These are phyloP conservation scores for Escallonia rubra DNA, from an alignment of 129 eudicot genomes.

Conservation along the genomic window DNA sequence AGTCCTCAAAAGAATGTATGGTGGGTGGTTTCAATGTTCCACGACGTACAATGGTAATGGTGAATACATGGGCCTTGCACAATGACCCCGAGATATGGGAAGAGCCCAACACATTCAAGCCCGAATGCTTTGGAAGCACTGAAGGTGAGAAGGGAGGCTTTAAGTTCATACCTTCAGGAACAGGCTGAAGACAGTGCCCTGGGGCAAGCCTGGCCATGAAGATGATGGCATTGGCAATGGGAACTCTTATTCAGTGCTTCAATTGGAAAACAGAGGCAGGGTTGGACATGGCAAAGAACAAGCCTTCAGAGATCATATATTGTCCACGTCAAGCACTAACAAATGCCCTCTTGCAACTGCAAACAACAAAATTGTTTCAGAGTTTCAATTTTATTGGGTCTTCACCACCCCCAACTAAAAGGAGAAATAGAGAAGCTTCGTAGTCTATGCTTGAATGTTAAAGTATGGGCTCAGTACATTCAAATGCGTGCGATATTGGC, in stretches of 20 bases:
- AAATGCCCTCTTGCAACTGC: neutral
- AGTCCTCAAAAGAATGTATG: conserved; percentile 24
- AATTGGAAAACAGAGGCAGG: conserved; percentile 15
- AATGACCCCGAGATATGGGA: conserved; percentile 39
- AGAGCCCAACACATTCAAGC: conserved; percentile 27
- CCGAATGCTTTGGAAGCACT: conserved; percentile 27
- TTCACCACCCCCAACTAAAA: neutral
- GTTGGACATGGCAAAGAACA: conserved; percentile 4
- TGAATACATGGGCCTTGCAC: conserved; percentile 39
- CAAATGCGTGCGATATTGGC: no score
- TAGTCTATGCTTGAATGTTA: neutral
- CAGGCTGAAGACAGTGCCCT: conserved; percentile 38
- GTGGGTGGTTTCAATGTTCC: conserved; percentile 28
- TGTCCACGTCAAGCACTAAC: neutral
- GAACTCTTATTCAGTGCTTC: conserved; percentile 28
- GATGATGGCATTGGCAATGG: conserved; percentile 21
- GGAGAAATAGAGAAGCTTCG: neutral
- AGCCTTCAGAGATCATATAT: conserved; percentile 16
- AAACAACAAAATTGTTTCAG: no score
- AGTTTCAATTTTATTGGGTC: no score
- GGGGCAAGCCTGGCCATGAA: conserved; percentile 22
- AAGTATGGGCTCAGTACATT: no score
- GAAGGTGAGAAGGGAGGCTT: conserved; percentile 12
- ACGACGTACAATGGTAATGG: conserved; percentile 23
- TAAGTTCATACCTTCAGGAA: conserved; percentile 27